Evolutionary conservation across 2,329 filamentous ascomycete species (phyloP).

Genomic region (Beauveria australis): DNA sequence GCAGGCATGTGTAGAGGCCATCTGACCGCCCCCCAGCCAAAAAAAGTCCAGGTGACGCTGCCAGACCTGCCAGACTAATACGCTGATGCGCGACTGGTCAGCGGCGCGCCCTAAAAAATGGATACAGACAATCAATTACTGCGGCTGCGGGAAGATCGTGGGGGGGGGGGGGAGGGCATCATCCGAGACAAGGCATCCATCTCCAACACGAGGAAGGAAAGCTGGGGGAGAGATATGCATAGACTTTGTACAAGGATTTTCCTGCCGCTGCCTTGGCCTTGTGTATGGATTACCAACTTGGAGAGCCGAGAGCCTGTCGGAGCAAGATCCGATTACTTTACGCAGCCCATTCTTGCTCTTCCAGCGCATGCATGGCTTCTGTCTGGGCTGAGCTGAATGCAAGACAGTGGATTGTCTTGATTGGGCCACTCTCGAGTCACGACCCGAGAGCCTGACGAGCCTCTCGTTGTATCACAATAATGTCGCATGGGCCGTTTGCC

Average conservation of each 20-base stretch:
- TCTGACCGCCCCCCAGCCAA: no score
- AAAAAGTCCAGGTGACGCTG: background rate
- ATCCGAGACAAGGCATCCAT: background rate
- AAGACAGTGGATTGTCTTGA: background rate
- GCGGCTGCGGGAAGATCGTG: slow-evolving; percentile 1
- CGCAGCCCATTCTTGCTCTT: background rate
- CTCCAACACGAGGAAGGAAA: background rate
- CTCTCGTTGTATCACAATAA: background rate
- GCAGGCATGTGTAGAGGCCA: no score
- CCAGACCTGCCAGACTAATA: background rate
- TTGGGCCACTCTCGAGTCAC: background rate
- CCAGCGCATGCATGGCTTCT: background rate
- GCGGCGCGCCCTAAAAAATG: no score
- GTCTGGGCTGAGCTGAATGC: background rate
- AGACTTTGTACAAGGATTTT: no score
- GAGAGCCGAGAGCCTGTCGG: no score
- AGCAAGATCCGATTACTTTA: background rate
- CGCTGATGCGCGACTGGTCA: slow-evolving; percentile 2
- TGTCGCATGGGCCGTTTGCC: background rate
- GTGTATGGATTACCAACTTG: no score
- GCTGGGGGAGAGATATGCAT: background rate
- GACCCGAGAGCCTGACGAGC: background rate
- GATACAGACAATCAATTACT: background rate
- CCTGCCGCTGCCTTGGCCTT: no score
- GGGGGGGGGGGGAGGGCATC: background rate